Evolutionary conservation across 257 asterid genomes (phyloP), one percentile per base, ranked within the genome.

Genomic region (Primulina tabacum): DNA sequence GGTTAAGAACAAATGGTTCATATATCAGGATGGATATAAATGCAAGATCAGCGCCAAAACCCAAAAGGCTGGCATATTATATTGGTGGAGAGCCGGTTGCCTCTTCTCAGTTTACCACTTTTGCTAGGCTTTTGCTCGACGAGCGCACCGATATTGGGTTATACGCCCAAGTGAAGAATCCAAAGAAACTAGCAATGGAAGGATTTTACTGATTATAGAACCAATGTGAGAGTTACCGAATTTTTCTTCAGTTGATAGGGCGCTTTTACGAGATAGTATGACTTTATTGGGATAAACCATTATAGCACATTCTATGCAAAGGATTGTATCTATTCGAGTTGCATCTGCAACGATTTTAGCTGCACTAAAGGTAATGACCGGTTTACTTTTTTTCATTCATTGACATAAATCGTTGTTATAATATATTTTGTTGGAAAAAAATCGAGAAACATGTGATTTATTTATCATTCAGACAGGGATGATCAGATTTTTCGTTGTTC

Each of bases 251-350:
- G 88, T 86, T 58, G 96, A 87, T 73, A 79, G 33, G 32, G n/a
- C n/a, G 21, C 80, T 81, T 60, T 33, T 89, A 11, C 82, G 71
- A 60, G 73, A 82, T 14, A 89, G 95, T 68, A 72, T 77, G 97
- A 92, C 71, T 92, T 87, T 72, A 76, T 92, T 0, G 97, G 96
- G 37, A 34, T 92, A 38, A 92, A 89, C 83, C 93, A 87, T 64
- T 92, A 92, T 35, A 77, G 83, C 64, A 47, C 94, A 20, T 79
- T 89, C 14, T 92, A 87, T 75, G 95, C 84, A 28, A 79, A 81
- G 81, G 96, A 87, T 32, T 93, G 99, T 68, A 69, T 81, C 40
- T 20, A 82, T 33, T 80, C 92, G 0, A 65, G 67, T 61, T 90
- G 97, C 29, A 10, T 20, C 2, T 88, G 95, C 78, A 67, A 79